phyloP scores from a whole-genome alignment of 805 yeast genomes.

The Saccharomycopsis fodiens region DNA sequence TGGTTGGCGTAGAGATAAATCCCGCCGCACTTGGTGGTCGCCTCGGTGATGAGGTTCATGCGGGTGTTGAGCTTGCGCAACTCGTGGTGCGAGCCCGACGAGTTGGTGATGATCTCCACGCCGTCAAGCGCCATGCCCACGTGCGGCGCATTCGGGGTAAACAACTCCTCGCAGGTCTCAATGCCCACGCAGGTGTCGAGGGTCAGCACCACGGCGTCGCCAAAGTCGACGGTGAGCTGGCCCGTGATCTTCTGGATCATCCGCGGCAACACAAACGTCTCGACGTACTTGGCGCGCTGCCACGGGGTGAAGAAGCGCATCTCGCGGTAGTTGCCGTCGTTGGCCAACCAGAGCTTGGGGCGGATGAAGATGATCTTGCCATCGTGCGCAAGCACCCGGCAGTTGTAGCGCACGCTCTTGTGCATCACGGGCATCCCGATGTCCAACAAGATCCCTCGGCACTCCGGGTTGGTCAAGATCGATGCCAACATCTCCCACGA shows the following conservation, averaged over 20 bases:
- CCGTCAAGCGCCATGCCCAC: constrained; percentile 89
- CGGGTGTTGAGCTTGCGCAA: constrained; percentile 82
- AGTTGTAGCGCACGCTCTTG: constrained; percentile 82
- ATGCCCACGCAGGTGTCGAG: constrained; percentile 89
- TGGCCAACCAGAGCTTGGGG: constrained; percentile 90
- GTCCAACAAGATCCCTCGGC: constrained; percentile 75
- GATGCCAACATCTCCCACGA: constrained; percentile 92
- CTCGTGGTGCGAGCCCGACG: constrained; percentile 98
- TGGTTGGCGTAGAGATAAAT: constrained; percentile 90
- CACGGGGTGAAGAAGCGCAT: constrained; percentile 97
- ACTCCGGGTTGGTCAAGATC: constrained; percentile 57
- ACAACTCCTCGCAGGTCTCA: constrained; percentile 96
- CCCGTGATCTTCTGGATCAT: constrained; percentile 56
- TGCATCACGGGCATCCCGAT: constrained; percentile 93
- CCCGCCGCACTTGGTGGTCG: constrained; percentile 96
- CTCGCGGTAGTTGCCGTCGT: constrained; percentile 96
- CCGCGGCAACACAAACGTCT: constrained; percentile 66
- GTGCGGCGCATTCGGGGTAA: constrained; percentile 95
- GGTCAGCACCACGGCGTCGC: constrained; percentile 84
- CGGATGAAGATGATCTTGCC: constrained; percentile 77
- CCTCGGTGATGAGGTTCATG: constrained; percentile 77
- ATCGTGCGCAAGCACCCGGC: constrained; percentile 76
- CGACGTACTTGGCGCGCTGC: constrained; percentile 72
- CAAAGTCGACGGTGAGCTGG: constrained; percentile 67
- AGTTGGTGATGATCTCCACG: constrained; percentile 93